Evolutionary conservation across 164 flowering plant genomes (phyloP), one percentile per base, ranked within the genome.

Genomic region (Pachysandra terminalis): DNA sequence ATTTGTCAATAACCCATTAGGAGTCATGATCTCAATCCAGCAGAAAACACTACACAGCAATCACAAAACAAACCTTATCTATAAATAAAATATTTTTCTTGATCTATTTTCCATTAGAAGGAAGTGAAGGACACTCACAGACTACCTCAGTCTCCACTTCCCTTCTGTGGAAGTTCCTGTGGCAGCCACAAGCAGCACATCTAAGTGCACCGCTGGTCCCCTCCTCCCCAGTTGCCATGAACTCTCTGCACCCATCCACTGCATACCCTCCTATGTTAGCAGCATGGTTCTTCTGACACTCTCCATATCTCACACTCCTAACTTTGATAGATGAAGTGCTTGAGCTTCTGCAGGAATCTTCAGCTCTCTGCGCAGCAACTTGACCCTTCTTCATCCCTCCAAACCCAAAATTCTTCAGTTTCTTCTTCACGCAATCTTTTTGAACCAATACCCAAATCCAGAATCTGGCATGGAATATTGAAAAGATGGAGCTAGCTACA

Each of bases 111-210:
- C 67, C 76, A 19, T 63, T 63, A 1, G 74, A 69, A 53, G 68
- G 22, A 51, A 79, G 76, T 7, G 84, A 79, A 64, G 84, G 63
- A 59, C 76, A 75, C 49, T 81, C 81, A 63, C 71, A 72, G 0
- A 69, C 78, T 22, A 74, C 83, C 79, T 84, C 87, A 26, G 76
- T 75, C 32, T 79, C 81, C 32, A 85, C 78, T 69, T 81, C 90
- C 63, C 86, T 78, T 26, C 84, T 59, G 66, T 91, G 97, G 77
- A 90, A 91, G 83, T 71, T 91, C 61, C 93, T 32, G 83, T 91
- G 96, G 78, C 97, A 91, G 64, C 88, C 84, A 25, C 97, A 91
- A 32, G 96, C 93, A 3, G 97, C 97, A 19, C 97, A 91, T 16
- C 68, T 69, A 23, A 88, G 85, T 1, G 84, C 85, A 19, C 51